Base-by-base conservation (phyloP, 176 grass and related monocot species). In the bread wheat (Triticum aestivum) region DNA sequence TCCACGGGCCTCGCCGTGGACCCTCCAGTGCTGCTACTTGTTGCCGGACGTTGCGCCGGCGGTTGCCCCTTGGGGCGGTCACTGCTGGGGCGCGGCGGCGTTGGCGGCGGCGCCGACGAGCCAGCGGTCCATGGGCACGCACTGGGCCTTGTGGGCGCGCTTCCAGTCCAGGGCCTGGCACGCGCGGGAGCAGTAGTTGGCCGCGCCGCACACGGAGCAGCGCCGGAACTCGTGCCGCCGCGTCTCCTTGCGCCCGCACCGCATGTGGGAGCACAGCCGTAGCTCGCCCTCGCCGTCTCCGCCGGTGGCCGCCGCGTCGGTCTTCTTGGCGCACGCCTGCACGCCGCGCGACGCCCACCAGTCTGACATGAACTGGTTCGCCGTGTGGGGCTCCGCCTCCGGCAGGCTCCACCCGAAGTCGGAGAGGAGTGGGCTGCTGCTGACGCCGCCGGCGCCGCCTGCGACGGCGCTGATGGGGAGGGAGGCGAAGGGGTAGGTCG, bases 121-220 rank as follows among this genome's bases (percentile, higher is more conserved):
- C 93, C 86, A 92, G 18, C 82, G 69, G 77, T 83, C 91, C 87
- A 91, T 86, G 54, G 92, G 90, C 69, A 83, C 80, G 86, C 94
- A 94, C 75, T 85, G 88, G 39, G 52, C 86, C 83, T 84, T 89
- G 83, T 97, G 94, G 5, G 54, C 83, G 62, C 87, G 82, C 85
- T 92, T 94, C 94, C 94, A 97, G 87, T 97, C 90, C 9, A 97
- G 90, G 2, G 92, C 94, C 85, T 97, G 94, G 86, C 94, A 97
- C 64, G 92, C 94, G 66, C 94, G 92, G 54, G 94, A 97, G 92
- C 94, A 97, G 90, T 97, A 97, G 92, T 94, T 97, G 12, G 90
- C 94, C 5, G 88, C 90, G 76, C 94, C 92, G 61, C 94, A 97
- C 49, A 97, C 94, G 33, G 94, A 97, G 66, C 94, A 94, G 67